Evolutionary conservation across 2,329 filamentous ascomycete genomes (phyloP).

Genomic region (Penicillium thymicola): DNA sequence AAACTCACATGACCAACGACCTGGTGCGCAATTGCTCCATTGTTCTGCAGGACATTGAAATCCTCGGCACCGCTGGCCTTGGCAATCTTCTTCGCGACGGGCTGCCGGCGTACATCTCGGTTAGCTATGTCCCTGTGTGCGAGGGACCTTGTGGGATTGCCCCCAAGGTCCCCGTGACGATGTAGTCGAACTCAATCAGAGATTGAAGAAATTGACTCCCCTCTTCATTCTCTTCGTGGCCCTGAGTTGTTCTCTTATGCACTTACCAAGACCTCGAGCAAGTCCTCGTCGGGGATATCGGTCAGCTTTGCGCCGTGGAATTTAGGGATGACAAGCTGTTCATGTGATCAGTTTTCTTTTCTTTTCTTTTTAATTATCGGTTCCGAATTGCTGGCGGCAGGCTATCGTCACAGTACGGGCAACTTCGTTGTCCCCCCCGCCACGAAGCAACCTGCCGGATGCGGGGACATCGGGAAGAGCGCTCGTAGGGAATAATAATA

Average conservation of each 20-base stretch:
- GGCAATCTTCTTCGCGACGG: conserved; percentile 83
- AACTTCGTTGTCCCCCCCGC: not conserved
- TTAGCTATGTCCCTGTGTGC: conserved; percentile 9
- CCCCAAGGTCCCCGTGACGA: conserved; percentile 1
- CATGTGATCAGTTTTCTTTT: not conserved
- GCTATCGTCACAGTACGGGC: not conserved
- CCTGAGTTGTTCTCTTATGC: not conserved
- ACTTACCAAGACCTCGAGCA: conserved; percentile 74
- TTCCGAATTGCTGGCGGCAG: not conserved
- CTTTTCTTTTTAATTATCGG: no score
- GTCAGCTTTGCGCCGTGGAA: conserved; percentile 85
- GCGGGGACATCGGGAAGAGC: conserved; percentile 16
- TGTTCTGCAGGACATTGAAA: conserved; percentile 97
- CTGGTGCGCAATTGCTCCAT: conserved; percentile 87
- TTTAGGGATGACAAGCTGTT: conserved; percentile 92
- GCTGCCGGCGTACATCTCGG: conserved; percentile 44
- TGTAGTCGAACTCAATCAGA: not conserved
- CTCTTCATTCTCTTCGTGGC: not conserved
- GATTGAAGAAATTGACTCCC: not conserved
- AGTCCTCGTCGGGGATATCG: conserved; percentile 87
- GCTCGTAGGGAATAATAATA: conserved; percentile 9
- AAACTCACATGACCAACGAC: conserved; percentile 78
- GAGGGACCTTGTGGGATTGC: conserved; percentile 24
- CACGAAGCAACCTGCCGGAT: not conserved
- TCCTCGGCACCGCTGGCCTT: conserved; percentile 70